Conservation (phyloP, 1,284 basidiomycete species). For the Thelephora terrestris region DNA sequence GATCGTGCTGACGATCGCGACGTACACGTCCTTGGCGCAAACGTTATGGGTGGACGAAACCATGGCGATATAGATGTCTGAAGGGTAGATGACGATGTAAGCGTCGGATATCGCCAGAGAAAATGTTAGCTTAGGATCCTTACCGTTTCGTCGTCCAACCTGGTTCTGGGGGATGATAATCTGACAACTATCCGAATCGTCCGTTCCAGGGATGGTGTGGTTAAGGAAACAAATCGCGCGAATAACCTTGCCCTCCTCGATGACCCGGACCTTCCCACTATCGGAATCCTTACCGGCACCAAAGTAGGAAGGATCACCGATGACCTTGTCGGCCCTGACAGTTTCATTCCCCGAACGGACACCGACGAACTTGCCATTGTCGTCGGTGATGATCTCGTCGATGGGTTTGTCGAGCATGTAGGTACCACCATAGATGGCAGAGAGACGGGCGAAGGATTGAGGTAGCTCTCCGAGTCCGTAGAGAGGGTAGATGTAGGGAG, state of each 20-base stretch:
- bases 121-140: conserved; percentile 18
- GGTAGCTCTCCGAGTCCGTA: conserved; percentile 99
- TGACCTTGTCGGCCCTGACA: conserved; percentile 96
- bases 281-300: conserved; percentile 56
- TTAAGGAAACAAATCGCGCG: conserved; percentile 97
- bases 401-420: conserved; percentile 99
- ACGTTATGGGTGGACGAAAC: conserved; percentile 97
- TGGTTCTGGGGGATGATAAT: conserved; percentile 99
- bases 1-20: conserved; percentile 97
- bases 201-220: conserved; percentile 97
- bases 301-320: conserved; percentile 98
- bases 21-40: conserved; percentile 88
- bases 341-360: conserved; percentile 88
- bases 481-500: conserved; percentile 98
- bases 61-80: conserved; percentile 98
- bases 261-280: conserved; percentile 73
- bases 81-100: conserved; percentile 3
- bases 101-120: conserved; percentile 3
- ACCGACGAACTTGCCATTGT: conserved; percentile 86
- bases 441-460: conserved; percentile 96
- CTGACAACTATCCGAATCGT: conserved; percentile 90
- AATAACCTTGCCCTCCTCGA: conserved; percentile 93
- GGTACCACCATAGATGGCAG: conserved; percentile 98
- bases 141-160: conserved; percentile 88
- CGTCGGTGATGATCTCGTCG: conserved; percentile 82